These are phyloP conservation scores for Nigrograna mackinnonii DNA, from an alignment of 2,329 filamentous ascomycete species.

Conservation along the genomic window DNA sequence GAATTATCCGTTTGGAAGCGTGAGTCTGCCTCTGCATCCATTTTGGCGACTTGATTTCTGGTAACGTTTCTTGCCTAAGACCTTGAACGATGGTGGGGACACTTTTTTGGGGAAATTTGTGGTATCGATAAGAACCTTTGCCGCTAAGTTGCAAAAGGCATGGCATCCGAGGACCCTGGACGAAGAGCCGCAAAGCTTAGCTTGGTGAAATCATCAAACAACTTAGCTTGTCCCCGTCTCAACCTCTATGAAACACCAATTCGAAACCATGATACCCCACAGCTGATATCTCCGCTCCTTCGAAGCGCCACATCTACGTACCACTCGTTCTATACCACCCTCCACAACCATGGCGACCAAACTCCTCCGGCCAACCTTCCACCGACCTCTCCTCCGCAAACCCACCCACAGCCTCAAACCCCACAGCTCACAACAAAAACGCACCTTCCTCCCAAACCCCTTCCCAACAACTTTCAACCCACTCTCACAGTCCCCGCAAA, in stretches of 20 bases:
- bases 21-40: constrained; percentile 9
- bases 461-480: constrained; percentile 48
- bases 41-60: constrained; percentile 1
- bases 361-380: constrained; percentile 33
- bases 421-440: constrained; percentile 23
- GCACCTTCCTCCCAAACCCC: constrained; percentile 49
- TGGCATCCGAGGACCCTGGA: no score
- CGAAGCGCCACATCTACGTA: not conserved
- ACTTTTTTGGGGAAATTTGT: no score
- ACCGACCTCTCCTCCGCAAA: constrained; percentile 35
- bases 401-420: constrained; percentile 6
- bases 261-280: constrained; percentile 19
- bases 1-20: constrained; percentile 37
- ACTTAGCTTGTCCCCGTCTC: no score
- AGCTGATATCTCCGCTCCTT: constrained; percentile 1
- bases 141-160: constrained; percentile 4
- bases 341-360: not conserved
- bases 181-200: no score
- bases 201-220: no score
- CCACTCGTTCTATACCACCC: not conserved
- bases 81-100: no score
- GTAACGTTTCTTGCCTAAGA: no score
- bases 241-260: no score
- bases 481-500: constrained; percentile 53
- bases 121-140: no score